These are phyloP conservation scores for Wallacemonas collosoma DNA, from an alignment of 208 protist genomes.

Conservation along the genomic window DNA sequence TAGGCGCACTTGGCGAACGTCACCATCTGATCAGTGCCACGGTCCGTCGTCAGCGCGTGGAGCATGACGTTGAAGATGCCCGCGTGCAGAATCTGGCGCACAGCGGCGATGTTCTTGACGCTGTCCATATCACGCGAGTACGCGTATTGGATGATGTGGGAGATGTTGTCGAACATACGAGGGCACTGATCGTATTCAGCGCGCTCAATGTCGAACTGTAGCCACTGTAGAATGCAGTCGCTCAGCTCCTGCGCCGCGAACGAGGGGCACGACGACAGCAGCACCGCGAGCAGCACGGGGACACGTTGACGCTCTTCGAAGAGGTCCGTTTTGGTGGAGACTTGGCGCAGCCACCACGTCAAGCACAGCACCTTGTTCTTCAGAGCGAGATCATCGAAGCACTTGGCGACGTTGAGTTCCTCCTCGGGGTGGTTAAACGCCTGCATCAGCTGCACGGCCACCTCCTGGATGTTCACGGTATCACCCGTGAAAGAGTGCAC, in stretches of 20 bases:
- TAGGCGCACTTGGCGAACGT: conserved; percentile 60
- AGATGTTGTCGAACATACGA: conserved; percentile 83
- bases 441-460: conserved; percentile 70
- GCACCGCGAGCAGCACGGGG: conserved; percentile 47
- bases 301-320: conserved; percentile 67
- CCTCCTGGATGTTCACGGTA: conserved; percentile 66
- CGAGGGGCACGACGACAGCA: conserved; percentile 46
- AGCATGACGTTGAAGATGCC: conserved; percentile 83
- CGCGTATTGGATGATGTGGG: conserved; percentile 71
- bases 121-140: conserved; percentile 44
- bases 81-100: conserved; percentile 62
- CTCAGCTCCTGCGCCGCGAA: conserved; percentile 49
- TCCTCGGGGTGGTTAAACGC: conserved; percentile 59
- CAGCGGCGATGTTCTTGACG: conserved; percentile 45
- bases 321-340: conserved; percentile 52
- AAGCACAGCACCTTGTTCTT: conserved; percentile 77
- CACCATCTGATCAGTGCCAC: conserved; percentile 65
- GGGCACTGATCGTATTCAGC: conserved; percentile 73
- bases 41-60: conserved; percentile 51
- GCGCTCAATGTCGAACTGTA: conserved; percentile 82
- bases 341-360: conserved; percentile 84
- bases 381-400: conserved; percentile 56
- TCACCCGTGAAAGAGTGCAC: conserved; percentile 20
- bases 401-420: conserved; percentile 41
- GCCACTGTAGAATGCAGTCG: conserved; percentile 70